These are phyloP conservation scores for Cubamyces sp. DNA, from an alignment of 768 basidiomycete genomes.

Conservation along the genomic window DNA sequence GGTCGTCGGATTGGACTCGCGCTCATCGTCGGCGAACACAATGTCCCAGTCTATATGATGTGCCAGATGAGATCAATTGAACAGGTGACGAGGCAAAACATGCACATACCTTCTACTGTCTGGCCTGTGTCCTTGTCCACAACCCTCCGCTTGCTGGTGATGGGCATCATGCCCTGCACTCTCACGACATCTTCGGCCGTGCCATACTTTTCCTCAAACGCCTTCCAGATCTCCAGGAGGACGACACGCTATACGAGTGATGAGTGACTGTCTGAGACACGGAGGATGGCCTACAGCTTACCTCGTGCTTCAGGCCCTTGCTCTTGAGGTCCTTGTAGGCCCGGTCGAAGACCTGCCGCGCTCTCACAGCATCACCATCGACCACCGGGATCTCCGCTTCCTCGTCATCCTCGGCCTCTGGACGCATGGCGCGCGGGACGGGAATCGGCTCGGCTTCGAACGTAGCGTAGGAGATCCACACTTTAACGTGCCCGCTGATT, in stretches of 20 bases:
- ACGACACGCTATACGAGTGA: slow-evolving; percentile 73
- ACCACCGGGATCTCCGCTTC: slow-evolving; percentile 62
- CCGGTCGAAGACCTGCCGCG: slow-evolving; percentile 81
- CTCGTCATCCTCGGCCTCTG: slow-evolving; percentile 64
- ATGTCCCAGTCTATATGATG: slow-evolving; percentile 80
- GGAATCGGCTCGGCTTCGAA: slow-evolving; percentile 86
- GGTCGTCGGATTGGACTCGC: slow-evolving; percentile 87
- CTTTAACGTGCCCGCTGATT: slow-evolving; percentile 92
- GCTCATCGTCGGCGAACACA: slow-evolving; percentile 95
- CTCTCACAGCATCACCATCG: slow-evolving; percentile 70
- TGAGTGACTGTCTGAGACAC: neutral
- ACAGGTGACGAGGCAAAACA: slow-evolving; percentile 1
- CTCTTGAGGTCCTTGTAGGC: slow-evolving; percentile 87
- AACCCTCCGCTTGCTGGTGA: slow-evolving; percentile 81
- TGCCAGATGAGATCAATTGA: neutral
- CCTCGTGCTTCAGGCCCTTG: slow-evolving; percentile 87
- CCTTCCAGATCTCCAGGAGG: slow-evolving; percentile 93
- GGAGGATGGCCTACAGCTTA: slow-evolving; percentile 40
- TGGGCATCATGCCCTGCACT: slow-evolving; percentile 93
- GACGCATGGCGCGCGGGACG: slow-evolving; percentile 62
- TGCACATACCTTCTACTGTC: slow-evolving; percentile 69
- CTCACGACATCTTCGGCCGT: slow-evolving; percentile 71
- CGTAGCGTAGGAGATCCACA: slow-evolving; percentile 94
- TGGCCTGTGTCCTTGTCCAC: slow-evolving; percentile 83
- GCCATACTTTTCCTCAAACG: slow-evolving; percentile 85